A percentile compares a stretch with the other conserved stretches of the same genome.
Evolutionary conservation across 2,329 filamentous ascomycete species (phyloP).

Genomic region (Acrocalymma vagum): DNA sequence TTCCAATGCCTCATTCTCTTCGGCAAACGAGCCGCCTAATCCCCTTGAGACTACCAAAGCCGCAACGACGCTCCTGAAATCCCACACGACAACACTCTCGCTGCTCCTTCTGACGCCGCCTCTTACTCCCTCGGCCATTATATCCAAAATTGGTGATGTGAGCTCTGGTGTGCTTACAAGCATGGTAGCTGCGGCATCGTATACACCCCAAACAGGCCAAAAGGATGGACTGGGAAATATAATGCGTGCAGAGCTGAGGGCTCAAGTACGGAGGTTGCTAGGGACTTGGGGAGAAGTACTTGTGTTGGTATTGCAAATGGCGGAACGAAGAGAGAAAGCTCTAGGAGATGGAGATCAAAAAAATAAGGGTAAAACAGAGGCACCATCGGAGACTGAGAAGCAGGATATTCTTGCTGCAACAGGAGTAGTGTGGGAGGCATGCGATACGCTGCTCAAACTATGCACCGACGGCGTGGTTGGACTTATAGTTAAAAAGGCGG

Average conservation of each 20-base stretch:
- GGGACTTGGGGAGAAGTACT: constrained; percentile 70
- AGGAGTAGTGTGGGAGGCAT: constrained; percentile 83
- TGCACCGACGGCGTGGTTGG: constrained; percentile 74
- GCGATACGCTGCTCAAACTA: constrained; percentile 74
- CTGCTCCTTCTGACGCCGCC: constrained; percentile 87
- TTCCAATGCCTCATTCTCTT: constrained; percentile 13
- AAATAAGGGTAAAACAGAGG: constrained; percentile 20
- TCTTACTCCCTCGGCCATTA: constrained; percentile 81
- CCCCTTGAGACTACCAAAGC: constrained; percentile 76
- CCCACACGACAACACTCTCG: constrained; percentile 87
- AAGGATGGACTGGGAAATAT: constrained; percentile 44
- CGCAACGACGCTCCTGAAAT: constrained; percentile 75
- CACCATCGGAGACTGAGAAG: constrained; percentile 31
- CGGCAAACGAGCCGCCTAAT: constrained; percentile 34
- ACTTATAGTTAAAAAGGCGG: constrained; percentile 74
- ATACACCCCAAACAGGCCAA: constrained; percentile 19
- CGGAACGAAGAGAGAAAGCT: constrained; percentile 61
- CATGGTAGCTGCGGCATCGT: constrained; percentile 66
- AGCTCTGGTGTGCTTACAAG: constrained; percentile 76
- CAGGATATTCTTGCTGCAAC: constrained; percentile 68
- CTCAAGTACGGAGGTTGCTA: constrained; percentile 67
- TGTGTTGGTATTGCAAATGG: constrained; percentile 66
- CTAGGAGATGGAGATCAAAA: no score
- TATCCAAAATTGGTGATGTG: constrained; percentile 75
- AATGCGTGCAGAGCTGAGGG: constrained; percentile 70